Conservation (phyloP, 768 basidiomycete species). For the Pleurotus tuoliensis region DNA sequence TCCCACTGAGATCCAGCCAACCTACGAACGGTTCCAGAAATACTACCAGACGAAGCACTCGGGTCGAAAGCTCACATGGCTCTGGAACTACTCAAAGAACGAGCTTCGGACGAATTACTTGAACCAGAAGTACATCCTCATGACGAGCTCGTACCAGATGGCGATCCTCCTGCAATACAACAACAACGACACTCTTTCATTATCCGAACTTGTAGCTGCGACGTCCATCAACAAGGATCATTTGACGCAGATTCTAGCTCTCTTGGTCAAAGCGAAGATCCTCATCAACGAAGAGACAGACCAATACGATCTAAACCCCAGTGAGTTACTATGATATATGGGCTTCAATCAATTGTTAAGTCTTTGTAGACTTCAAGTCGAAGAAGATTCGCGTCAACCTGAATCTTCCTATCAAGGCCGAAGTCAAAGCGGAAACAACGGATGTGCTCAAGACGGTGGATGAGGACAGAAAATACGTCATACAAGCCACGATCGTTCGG, state of each 20-base stretch:
- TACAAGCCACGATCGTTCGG: conserved; percentile 93
- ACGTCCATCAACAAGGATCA: conserved; percentile 81
- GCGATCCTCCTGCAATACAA: conserved; percentile 95
- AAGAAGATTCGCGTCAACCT: conserved; percentile 93
- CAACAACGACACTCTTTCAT: conserved; percentile 78
- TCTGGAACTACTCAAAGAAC: conserved; percentile 98
- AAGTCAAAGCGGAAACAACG: conserved; percentile 84
- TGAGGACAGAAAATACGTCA: conserved; percentile 95
- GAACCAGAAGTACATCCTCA: conserved; percentile 92
- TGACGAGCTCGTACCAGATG: conserved; percentile 94
- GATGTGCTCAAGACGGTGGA: conserved; percentile 94
- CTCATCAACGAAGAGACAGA: conserved; percentile 85
- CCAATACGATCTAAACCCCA: conserved; percentile 89
- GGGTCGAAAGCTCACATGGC: conserved; percentile 93
- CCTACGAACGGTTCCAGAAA: conserved; percentile 86
- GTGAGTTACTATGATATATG: conserved; percentile 23
- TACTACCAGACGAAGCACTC: conserved; percentile 95
- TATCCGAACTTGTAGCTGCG: conserved; percentile 74
- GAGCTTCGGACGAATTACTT: conserved; percentile 92
- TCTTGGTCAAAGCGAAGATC: conserved; percentile 87
- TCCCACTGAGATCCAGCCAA: conserved; percentile 80
- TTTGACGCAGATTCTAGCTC: conserved; percentile 61
- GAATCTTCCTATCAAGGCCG: conserved; percentile 90
- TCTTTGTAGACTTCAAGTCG: conserved; percentile 70
- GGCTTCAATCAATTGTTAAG: background rate